These are phyloP conservation scores for Neonectria magnoliae DNA, from an alignment of 2,329 filamentous ascomycete genomes.

Conservation along the genomic window DNA sequence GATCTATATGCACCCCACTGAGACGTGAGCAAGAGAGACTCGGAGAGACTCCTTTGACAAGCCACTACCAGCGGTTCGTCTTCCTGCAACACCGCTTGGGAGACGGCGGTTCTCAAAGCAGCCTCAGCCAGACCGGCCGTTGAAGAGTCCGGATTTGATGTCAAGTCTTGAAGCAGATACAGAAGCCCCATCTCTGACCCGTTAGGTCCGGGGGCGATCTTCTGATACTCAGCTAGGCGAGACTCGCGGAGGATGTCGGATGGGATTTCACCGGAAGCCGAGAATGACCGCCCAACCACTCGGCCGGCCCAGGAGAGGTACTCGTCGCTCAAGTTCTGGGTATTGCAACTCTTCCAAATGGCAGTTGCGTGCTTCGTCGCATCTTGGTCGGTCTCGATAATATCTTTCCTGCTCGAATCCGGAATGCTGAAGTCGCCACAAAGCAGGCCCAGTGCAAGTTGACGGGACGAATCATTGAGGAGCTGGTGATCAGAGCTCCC, in stretches of 20 bases:
- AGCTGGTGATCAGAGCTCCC: constrained; percentile 69
- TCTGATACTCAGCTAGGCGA: constrained; percentile 60
- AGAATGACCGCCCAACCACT: constrained; percentile 85
- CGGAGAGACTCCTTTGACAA: constrained; percentile 62
- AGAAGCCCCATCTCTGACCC: constrained; percentile 73
- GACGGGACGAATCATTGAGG: constrained; percentile 74
- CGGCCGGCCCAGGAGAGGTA: constrained; percentile 88
- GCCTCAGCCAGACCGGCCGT: constrained; percentile 70
- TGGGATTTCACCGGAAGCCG: constrained; percentile 75
- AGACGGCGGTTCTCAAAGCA: constrained; percentile 66
- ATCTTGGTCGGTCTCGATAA: constrained; percentile 73
- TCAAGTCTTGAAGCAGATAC: constrained; percentile 68
- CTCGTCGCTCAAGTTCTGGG: constrained; percentile 68
- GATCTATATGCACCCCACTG: constrained; percentile 66
- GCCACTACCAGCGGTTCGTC: constrained; percentile 60
- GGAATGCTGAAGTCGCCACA: constrained; percentile 77
- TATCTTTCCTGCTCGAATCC: constrained; percentile 61
- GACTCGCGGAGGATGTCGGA: constrained; percentile 70
- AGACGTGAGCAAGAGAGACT: constrained; percentile 63
- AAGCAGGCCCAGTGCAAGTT: constrained; percentile 76
- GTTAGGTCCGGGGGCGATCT: constrained; percentile 57
- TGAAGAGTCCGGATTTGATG: constrained; percentile 64
- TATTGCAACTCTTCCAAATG: constrained; percentile 80
- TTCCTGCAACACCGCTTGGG: constrained; percentile 58
- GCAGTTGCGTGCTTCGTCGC: constrained; percentile 70